Base-by-base conservation (phyloP, 139 green algal genomes). In the Eudorina sp. region DNA sequence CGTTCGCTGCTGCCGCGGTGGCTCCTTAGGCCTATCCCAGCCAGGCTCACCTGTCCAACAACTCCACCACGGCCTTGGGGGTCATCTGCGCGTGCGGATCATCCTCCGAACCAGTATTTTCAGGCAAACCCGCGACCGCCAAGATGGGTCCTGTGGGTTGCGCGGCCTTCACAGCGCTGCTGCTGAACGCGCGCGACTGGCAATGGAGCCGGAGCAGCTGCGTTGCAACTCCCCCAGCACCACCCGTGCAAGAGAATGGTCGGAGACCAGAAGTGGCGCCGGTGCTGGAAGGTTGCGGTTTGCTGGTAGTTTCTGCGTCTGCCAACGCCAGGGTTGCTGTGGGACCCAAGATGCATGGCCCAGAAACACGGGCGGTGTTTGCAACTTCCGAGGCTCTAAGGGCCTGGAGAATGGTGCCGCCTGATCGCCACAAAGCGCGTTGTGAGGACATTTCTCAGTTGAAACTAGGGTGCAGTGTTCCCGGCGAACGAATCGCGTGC, bases 21-120 rank as follows among this genome's bases (percentile, higher is more conserved):
- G 58, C 18, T 21, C 6, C 51, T 13, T 60, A 60, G 16, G 51
- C 13, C 51, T 25, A 60, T 13, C 13, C 14, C 51, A 16, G 51
- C 51, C 14, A 60, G 51, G 51, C 80, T 2, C 43, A 91, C 41
- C 84, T 46, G 72, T 93, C 85, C n/a, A 93, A 60, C 6, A 86
- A 80, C 62, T 90, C 90, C 31, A 93, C 88, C n/a, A 93, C 88
- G 7, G 88, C 90, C 18, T 43, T 62, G 18, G 90, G 90, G 34
- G 90, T 91, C 53, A 93, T 85, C 4, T 85, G 25, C 13, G 40
- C 25, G 40, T 89, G 72, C 13, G 72, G 34, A 38, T 89, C 88
- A 21, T 83, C 80, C 6, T 84, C 60, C 21, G 16, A 14, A 25
- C 11, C 4, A 40, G n/a, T 0, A 2, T 14, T 11, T 16, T 82